A percentile compares a stretch with the other conserved stretches of the same genome.
phyloP scores from a whole-genome alignment of 2,329 filamentous ascomycete genomes.

The Nemania sp. region DNA sequence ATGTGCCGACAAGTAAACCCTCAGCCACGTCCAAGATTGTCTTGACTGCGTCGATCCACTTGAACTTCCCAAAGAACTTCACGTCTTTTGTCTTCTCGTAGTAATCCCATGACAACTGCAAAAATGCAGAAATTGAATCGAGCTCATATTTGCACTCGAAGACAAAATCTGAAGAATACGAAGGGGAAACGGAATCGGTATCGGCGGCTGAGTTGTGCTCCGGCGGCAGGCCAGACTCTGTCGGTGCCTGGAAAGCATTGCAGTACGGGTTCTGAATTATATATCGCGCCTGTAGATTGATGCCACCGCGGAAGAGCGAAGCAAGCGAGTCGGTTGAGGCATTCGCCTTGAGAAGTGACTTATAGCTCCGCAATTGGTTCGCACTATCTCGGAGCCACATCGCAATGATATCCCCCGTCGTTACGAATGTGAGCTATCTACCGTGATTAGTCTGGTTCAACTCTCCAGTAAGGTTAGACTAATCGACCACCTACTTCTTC shows the following conservation, averaged over 20 bases:
- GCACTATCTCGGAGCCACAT: slow-evolving; percentile 93
- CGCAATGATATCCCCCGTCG: slow-evolving; percentile 90
- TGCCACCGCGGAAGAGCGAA: slow-evolving; percentile 77
- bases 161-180: slow-evolving; percentile 73
- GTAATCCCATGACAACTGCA: slow-evolving; percentile 79
- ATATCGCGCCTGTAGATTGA: slow-evolving; percentile 82
- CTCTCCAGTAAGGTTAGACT: background rate
- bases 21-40: slow-evolving; percentile 63
- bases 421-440: slow-evolving; percentile 77
- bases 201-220: slow-evolving; percentile 67
- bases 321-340: slow-evolving; percentile 69
- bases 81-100: slow-evolving; percentile 74
- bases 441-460: slow-evolving; percentile 59
- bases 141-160: slow-evolving; percentile 91
- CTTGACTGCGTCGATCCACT: slow-evolving; percentile 76
- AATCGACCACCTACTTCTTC: slow-evolving; percentile 73
- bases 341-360: slow-evolving; percentile 69
- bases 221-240: slow-evolving; percentile 75
- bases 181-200: slow-evolving; percentile 71
- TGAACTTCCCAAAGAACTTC: slow-evolving; percentile 74
- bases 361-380: slow-evolving; percentile 82
- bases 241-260: slow-evolving; percentile 92
- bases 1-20: slow-evolving; percentile 74
- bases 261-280: slow-evolving; percentile 81
- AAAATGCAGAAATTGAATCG: slow-evolving; percentile 81